Percentiles rank a stretch among this genome's conserved stretches.
phyloP scores from a whole-genome alignment of 2,329 filamentous ascomycete genomes.

The Furcasterigmium sp. region DNA sequence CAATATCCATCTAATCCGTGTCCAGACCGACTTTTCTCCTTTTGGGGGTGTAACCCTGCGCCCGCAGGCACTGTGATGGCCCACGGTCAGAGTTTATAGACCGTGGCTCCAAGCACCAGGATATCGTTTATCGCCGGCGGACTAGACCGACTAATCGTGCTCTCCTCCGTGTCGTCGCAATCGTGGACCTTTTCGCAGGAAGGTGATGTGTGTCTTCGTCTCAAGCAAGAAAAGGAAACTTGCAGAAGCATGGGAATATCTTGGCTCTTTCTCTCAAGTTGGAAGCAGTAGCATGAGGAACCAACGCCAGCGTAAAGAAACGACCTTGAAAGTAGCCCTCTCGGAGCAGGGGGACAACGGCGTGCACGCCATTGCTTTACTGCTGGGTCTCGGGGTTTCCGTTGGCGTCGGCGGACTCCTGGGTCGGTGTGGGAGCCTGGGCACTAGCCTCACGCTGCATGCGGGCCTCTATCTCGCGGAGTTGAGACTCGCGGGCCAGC shows the following conservation, averaged over 20 bases:
- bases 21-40: too few relatives aligned
- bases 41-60: too few relatives aligned
- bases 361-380: too few relatives aligned
- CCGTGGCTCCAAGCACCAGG: too few relatives aligned
- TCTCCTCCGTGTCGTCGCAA: conserved; percentile 8
- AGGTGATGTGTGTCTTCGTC: conserved; percentile 22
- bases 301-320: conserved; percentile 43
- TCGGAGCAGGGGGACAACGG: too few relatives aligned
- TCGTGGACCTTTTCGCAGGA: conserved; percentile 14
- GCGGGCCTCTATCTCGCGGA: conserved; percentile 96
- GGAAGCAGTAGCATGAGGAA: conserved; percentile 33
- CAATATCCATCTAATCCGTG: too few relatives aligned
- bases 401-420: conserved; percentile 41
- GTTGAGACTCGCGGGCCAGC: conserved; percentile 92
- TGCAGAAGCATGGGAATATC: conserved; percentile 36
- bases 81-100: not conserved
- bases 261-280: conserved; percentile 23
- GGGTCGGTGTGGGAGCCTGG: conserved; percentile 28
- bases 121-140: not conserved
- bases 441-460: conserved; percentile 82
- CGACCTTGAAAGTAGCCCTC: conserved; percentile 27
- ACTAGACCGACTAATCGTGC: not conserved
- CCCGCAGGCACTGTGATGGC: too few relatives aligned
- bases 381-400: conserved; percentile 48
- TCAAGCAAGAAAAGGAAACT: conserved; percentile 27